phyloP scores from a whole-genome alignment of 2,329 filamentous ascomycete genomes.

The Monosporascus sp. region DNA sequence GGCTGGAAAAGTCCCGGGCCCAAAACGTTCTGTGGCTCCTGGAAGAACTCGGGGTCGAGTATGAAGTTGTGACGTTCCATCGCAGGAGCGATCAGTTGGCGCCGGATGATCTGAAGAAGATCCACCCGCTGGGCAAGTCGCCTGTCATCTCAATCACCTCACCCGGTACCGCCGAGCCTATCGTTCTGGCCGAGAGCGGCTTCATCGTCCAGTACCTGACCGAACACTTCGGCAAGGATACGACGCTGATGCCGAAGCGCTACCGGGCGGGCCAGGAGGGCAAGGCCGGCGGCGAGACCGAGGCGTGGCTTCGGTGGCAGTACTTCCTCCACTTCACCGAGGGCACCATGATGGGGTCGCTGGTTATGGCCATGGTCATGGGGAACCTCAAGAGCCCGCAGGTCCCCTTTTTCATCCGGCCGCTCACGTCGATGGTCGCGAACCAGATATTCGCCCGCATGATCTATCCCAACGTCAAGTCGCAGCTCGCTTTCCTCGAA shows the following conservation, averaged over 20 bases:
- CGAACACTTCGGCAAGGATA: slow-evolving; percentile 51
- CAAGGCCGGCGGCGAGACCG: slow-evolving; percentile 53
- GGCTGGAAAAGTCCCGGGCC: slow-evolving; percentile 77
- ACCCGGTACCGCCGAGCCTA: slow-evolving; percentile 32
- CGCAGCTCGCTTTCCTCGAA: slow-evolving; percentile 45
- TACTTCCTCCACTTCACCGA: slow-evolving; percentile 82
- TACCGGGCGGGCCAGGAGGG: slow-evolving; percentile 55
- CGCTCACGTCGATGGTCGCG: slow-evolving; percentile 42
- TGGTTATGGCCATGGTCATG: slow-evolving; percentile 19
- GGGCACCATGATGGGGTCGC: slow-evolving; percentile 58
- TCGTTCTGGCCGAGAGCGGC: slow-evolving; percentile 75
- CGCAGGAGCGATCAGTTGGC: slow-evolving; percentile 60
- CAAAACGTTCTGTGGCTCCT: slow-evolving; percentile 83
- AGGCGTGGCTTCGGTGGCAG: slow-evolving; percentile 53
- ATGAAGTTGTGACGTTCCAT: slow-evolving; percentile 76
- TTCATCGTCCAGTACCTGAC: slow-evolving; percentile 77
- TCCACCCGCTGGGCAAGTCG: slow-evolving; percentile 84
- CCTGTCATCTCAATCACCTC: slow-evolving; percentile 66
- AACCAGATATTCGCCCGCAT: slow-evolving; percentile 35
- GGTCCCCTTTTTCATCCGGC: slow-evolving; percentile 49
- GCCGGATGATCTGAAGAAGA: slow-evolving; percentile 65
- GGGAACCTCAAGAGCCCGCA: slow-evolving; percentile 34
- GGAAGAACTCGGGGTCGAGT: slow-evolving; percentile 73
- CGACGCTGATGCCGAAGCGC: slow-evolving; percentile 43
- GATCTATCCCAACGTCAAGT: slow-evolving; percentile 42